Conservation (phyloP, 805 yeast genomes). For the Candida koratica region DNA sequence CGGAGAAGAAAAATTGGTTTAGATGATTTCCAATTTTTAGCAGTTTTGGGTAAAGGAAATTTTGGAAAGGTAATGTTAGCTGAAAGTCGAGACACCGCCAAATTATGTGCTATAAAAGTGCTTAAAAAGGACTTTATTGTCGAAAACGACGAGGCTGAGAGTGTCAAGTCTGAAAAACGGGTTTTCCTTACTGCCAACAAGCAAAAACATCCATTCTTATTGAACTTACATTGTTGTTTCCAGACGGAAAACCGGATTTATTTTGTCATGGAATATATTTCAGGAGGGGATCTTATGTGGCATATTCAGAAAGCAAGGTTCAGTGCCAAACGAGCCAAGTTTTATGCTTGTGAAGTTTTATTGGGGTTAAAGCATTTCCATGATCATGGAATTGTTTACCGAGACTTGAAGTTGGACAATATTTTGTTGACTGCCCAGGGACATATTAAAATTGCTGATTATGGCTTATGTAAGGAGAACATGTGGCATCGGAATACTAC, state of each 20-base stretch:
- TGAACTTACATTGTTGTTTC: conserved; percentile 90
- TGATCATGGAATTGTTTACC: conserved; percentile 91
- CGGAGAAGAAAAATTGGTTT: conserved; percentile 76
- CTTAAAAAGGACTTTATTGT: conserved; percentile 93
- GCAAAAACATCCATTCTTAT: conserved; percentile 87
- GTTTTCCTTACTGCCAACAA: conserved; percentile 82
- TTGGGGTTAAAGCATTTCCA: conserved; percentile 90
- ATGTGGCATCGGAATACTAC: conserved; percentile 86
- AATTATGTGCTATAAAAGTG: conserved; percentile 92
- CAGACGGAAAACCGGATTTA: conserved; percentile 97
- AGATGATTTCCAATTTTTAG: conserved; percentile 90
- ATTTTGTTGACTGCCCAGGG: conserved; percentile 86
- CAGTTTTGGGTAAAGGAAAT: conserved; percentile 97
- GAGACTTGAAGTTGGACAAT: conserved; percentile 94
- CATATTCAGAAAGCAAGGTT: conserved; percentile 92
- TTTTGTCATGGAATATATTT: conserved; percentile 96
- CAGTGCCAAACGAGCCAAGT: conserved; percentile 88
- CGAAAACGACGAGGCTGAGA: conserved; percentile 93
- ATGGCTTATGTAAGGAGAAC: conserved; percentile 92
- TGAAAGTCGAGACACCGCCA: conserved; percentile 77
- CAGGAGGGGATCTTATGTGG: conserved; percentile 99
- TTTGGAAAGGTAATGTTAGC: conserved; percentile 98
- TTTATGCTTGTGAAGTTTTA: conserved; percentile 94
- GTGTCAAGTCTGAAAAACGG: conserved; percentile 89
- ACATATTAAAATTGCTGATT: conserved; percentile 94